Evolutionary conservation across 2,329 filamentous ascomycete species (phyloP).

Genomic region (Botrytis fabae): DNA sequence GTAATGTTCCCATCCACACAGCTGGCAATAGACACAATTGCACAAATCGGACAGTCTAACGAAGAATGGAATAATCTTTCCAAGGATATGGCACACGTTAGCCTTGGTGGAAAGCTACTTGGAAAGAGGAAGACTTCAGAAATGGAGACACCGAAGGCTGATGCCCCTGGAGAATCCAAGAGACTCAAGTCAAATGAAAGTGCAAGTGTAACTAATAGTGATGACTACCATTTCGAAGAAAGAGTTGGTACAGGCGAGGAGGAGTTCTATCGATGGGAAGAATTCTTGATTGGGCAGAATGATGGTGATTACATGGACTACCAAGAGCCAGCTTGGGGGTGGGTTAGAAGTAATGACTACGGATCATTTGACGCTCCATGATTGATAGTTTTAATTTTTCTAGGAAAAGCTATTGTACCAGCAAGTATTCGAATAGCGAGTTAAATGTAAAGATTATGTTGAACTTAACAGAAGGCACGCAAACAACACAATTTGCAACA

Average conservation of each 20-base stretch:
- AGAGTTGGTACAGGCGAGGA: background rate
- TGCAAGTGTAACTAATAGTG: background rate
- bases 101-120: background rate
- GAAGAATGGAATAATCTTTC: background rate
- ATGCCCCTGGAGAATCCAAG: background rate
- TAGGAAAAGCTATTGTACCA: background rate
- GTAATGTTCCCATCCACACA: background rate
- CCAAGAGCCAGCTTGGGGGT: background rate
- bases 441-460: background rate
- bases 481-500: background rate
- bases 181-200: background rate
- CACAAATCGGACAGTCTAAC: background rate
- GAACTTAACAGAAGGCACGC: background rate
- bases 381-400: background rate
- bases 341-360: background rate
- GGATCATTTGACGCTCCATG: background rate
- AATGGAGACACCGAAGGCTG: background rate
- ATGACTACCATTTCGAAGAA: background rate
- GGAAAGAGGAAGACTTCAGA: background rate
- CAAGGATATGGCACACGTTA: background rate
- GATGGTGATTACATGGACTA: background rate
- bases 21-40: background rate
- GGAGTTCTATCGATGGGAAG: background rate
- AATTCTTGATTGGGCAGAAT: background rate
- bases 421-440: background rate